Evolutionary conservation across 164 flowering plant genomes (phyloP), one percentile per base, ranked within the genome.

Genomic region (Nymphaea thermarum): DNA sequence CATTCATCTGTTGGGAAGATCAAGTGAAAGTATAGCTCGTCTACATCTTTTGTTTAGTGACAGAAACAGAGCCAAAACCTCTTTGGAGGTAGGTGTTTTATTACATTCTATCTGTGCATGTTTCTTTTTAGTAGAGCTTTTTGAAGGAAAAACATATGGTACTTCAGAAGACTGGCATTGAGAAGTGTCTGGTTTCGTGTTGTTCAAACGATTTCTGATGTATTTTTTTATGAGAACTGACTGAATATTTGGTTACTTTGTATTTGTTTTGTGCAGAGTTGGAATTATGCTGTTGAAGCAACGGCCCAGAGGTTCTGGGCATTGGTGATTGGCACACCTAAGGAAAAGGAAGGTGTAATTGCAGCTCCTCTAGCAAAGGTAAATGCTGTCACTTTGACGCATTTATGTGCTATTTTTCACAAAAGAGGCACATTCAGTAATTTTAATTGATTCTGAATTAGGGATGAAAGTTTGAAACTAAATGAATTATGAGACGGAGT

Each of bases 321-420:
- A 69, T 77, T 89, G 82, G 96, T 91, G 43, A 93, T 94, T 18
- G 98, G 98, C 51, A 77, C 73, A 66, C 98, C 97, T 15, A 85
- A 79, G 80, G 87, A 89, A 73, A 91, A 82, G 70, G 81, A 88
- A 83, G 96, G 98, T 44, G 47, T 76, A 16, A 74, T 90, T 43
- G 43, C 63, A 73, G 95, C 94, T 36, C 95, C 91, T 68, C 90
- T 94, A 67, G 80, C 93, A 61, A 93, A 93, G 97, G 98, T 90
- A 71, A 57, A 44, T 47, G 55, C 12, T 47, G 5, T 47, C 12
- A 6, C 55, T 47, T 47, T 47, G 0, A 47, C 55, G 12, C 3
- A 12, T 7, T 47, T 47, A 25, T 25, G 36, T 25, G 36, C 36
- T 1, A 25, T 25, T 25, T 25, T 25, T 25, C 36, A 25, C 36